A percentile compares a stretch with the other conserved stretches of the same genome.
phyloP scores from a whole-genome alignment of 78 protist species.

The Dictyostelium firmibasis region DNA sequence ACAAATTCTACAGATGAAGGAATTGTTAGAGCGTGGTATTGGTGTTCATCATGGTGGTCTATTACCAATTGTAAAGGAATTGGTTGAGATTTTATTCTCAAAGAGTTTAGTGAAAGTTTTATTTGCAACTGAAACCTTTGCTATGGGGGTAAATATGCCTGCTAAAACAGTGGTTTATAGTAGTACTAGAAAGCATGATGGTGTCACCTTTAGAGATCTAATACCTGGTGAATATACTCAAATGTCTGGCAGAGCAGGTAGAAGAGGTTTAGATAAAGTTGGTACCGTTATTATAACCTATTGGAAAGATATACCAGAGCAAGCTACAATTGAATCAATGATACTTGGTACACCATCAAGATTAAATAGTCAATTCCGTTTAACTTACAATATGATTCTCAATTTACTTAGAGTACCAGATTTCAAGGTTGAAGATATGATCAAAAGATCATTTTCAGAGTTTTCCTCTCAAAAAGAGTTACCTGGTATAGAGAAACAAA shows the following conservation, averaged over 20 bases:
- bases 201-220: conserved; percentile 83
- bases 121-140: conserved; percentile 99
- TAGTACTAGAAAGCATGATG: conserved; percentile 92
- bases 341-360: conserved; percentile 84
- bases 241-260: conserved; percentile 99
- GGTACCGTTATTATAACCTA: conserved; percentile 93
- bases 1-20: conserved; percentile 85
- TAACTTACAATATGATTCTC: conserved; percentile 96
- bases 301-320: conserved; percentile 75
- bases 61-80: conserved; percentile 97
- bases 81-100: conserved; percentile 96
- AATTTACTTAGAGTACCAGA: conserved; percentile 92
- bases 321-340: conserved; percentile 51
- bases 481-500: conserved; percentile 34
- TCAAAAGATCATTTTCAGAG: conserved; percentile 91
- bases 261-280: conserved; percentile 91
- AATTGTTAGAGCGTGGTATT: conserved; percentile 90
- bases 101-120: conserved; percentile 93
- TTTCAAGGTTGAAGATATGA: conserved; percentile 92
- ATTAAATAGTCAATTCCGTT: conserved; percentile 88
- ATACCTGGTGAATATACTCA: conserved; percentile 96
- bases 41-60: conserved; percentile 98
- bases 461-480: conserved; percentile 58
- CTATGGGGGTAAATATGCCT: conserved; percentile 99
- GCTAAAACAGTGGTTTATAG: conserved; percentile 96